Percentiles rank a stretch among this genome's conserved stretches.
phyloP scores from a whole-genome alignment of 139 green algal species.

The Micromonas commoda region DNA sequence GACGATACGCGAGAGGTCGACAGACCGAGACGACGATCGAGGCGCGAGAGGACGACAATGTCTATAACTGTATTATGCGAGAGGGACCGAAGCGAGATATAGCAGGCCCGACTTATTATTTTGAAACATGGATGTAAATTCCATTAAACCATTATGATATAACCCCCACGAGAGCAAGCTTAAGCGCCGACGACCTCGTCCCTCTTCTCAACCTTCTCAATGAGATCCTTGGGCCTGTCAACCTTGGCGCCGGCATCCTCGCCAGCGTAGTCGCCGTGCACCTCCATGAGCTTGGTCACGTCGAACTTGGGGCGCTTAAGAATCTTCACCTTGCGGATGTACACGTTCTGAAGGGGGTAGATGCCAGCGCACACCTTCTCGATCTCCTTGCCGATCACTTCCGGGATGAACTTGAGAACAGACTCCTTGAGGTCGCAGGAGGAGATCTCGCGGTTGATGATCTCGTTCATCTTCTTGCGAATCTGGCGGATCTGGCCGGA shows the following conservation, averaged over 20 bases:
- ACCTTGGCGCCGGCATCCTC: slow-evolving; percentile 49
- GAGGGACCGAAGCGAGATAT: no score
- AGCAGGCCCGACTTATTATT: no score
- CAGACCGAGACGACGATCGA: no score
- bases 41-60: no score
- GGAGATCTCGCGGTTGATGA: slow-evolving; percentile 88
- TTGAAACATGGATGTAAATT: no score
- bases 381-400: slow-evolving; percentile 97
- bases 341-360: slow-evolving; percentile 89
- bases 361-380: slow-evolving; percentile 83
- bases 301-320: slow-evolving; percentile 97
- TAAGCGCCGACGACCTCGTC: not conserved
- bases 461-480: slow-evolving; percentile 97
- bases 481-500: slow-evolving; percentile 69
- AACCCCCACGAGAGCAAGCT: no score
- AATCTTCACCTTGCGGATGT: slow-evolving; percentile 98
- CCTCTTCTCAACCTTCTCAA: slow-evolving; percentile 32
- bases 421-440: slow-evolving; percentile 96
- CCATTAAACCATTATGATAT: no score
- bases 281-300: slow-evolving; percentile 97
- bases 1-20: not conserved
- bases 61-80: no score
- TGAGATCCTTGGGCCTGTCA: slow-evolving; percentile 43
- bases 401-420: slow-evolving; percentile 97
- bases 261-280: slow-evolving; percentile 82